These are phyloP conservation scores for Nissolia schottii DNA, from an alignment of 306 rosid species.

Conservation along the genomic window DNA sequence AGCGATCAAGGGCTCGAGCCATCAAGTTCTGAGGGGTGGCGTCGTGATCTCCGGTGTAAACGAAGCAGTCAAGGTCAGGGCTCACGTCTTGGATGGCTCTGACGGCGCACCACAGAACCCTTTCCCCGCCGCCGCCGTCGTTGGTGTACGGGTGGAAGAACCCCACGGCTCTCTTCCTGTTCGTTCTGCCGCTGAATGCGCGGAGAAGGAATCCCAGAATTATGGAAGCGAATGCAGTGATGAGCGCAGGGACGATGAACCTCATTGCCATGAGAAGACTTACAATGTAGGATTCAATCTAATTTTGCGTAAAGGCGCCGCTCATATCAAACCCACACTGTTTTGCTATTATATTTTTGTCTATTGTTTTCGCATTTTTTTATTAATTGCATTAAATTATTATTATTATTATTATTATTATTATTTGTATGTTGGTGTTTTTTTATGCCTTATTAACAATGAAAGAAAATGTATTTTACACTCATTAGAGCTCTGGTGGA, in stretches of 20 bases:
- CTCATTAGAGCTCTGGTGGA: too few species aligned
- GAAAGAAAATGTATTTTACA: too few species aligned
- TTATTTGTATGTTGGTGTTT: too few species aligned
- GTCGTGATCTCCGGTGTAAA: slow-evolving; percentile 92
- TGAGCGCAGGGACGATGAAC: slow-evolving; percentile 27
- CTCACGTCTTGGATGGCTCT: slow-evolving; percentile 74
- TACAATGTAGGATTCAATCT: too few species aligned
- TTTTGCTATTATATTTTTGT: too few species aligned
- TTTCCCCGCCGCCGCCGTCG: slow-evolving; percentile 91
- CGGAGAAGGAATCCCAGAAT: slow-evolving; percentile 24
- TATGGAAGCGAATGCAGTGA: slow-evolving; percentile 28
- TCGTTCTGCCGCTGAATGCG: slow-evolving; percentile 32
- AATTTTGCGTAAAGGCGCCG: too few species aligned
- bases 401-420: too few species aligned
- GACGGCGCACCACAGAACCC: slow-evolving; percentile 91
- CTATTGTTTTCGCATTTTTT: too few species aligned
- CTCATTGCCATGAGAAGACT: slow-evolving; percentile 35
- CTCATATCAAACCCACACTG: too few species aligned
- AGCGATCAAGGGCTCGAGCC: slow-evolving; percentile 69
- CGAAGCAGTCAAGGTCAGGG: slow-evolving; percentile 55
- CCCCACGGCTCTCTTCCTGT: slow-evolving; percentile 59
- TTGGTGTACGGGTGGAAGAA: slow-evolving; percentile 97
- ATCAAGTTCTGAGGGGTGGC: slow-evolving; percentile 63
- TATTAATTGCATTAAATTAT: too few species aligned
- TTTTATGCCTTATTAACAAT: too few species aligned